Evolutionary conservation across 2,329 filamentous ascomycete genomes (phyloP).

Genomic region (Fusarium vanettenii): DNA sequence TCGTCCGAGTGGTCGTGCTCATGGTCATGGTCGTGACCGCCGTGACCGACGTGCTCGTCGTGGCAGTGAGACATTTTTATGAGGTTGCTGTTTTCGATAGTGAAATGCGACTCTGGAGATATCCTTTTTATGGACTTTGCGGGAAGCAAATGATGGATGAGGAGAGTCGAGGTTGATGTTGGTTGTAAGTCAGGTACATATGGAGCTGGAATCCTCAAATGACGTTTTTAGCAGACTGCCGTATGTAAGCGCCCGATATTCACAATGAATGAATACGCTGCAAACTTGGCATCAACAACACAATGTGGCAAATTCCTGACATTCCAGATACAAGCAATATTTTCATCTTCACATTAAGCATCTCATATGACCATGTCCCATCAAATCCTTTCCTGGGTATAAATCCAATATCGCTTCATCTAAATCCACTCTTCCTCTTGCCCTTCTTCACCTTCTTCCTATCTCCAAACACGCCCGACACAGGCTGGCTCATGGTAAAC

Average conservation of each 20-base stretch:
- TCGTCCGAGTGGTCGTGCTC: constrained; percentile 92
- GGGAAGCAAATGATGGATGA: neutral
- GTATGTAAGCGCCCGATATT: constrained; percentile 7
- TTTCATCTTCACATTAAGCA: neutral
- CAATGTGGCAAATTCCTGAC: neutral
- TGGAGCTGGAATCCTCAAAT: constrained; percentile 18
- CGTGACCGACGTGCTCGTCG: constrained; percentile 63
- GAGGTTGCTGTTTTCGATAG: neutral
- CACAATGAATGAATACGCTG: constrained; percentile 20
- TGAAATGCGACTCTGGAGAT: neutral
- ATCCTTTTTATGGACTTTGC: neutral
- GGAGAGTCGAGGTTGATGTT: constrained; percentile 21
- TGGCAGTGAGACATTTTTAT: constrained; percentile 60
- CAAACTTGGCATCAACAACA: neutral
- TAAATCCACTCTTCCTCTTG: constrained; percentile 57
- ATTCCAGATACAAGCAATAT: neutral
- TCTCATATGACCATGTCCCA: neutral
- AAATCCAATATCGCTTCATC: constrained; percentile 35
- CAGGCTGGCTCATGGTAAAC: constrained; percentile 59
- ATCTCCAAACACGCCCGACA: constrained; percentile 59
- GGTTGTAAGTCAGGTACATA: constrained; percentile 33
- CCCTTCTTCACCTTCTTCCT: constrained; percentile 57
- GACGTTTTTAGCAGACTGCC: constrained; percentile 35
- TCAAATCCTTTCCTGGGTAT: neutral
- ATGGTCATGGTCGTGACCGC: constrained; percentile 65